Base-by-base conservation (phyloP, 1,284 basidiomycete species). In the Dichomitus squalens region DNA sequence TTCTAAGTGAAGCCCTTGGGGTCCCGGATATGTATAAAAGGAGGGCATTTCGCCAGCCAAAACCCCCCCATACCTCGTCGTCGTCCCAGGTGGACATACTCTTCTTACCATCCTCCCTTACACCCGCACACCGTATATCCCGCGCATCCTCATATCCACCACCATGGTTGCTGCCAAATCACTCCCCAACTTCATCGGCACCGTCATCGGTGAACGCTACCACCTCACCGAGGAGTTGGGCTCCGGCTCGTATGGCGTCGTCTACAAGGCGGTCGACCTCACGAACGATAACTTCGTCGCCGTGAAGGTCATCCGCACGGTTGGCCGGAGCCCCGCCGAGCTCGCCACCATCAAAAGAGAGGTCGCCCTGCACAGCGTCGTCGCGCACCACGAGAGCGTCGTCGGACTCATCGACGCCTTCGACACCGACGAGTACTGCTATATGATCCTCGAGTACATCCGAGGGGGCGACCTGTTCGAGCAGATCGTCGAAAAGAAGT, bases 391-490 rank as follows among this genome's bases (percentile, higher is more conserved):
- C 65, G 78, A 81, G 5, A 81, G 82, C 65, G 77, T 90, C 59
- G 80, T 88, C 57, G 77, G 80, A 7, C 69, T 90, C 29, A 79
- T 85, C 70, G 79, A 78, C 54, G 76, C 87, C 58, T 81, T 86
- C 66, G 79, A 83, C 55, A 76, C 76, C 20, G 74, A 78, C 11
- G n/a, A n/a, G n/a, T 81, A 78, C 70, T 75, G 83, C 67, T 89
- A 82, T 70, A 78, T 87, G 59, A 76, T 89, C 55, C 76, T 88
- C 68, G 83, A 88, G 68, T 84, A 81, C 69, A 83, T 80, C 70
- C 74, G 79, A 35, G 82, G 84, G 55, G 86, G 86, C 41, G 86
- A 89, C 68, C 74, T 90, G 55, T 86, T 85, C 69, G 73, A 76
- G 21, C 82, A 84, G 74, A 85, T 89, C 71, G 82, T 79, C 58